Conservation (phyloP, 2,329 filamentous ascomycete genomes). For the Botrytis pseudocinerea region DNA sequence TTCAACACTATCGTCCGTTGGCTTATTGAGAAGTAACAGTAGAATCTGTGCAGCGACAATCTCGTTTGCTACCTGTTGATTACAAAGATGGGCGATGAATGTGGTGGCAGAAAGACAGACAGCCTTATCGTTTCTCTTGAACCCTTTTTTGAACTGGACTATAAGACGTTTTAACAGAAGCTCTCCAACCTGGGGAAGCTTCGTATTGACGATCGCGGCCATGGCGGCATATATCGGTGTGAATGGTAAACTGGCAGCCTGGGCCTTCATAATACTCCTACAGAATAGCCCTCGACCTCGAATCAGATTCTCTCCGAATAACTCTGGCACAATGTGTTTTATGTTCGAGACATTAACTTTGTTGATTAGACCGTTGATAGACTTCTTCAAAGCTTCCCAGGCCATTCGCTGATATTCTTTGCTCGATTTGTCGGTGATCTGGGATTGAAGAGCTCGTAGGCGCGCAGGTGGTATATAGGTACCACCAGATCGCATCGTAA, state of each 20-base stretch:
- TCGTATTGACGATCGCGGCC: conserved; percentile 96
- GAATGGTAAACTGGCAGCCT: conserved; percentile 92
- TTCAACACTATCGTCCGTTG: conserved; percentile 95
- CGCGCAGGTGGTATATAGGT: conserved; percentile 95
- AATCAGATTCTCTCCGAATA: conserved; percentile 92
- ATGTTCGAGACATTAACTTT: conserved; percentile 99
- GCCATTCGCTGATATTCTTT: conserved; percentile 99
- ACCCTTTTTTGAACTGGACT: conserved; percentile 91
- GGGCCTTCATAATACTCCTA: conserved; percentile 96
- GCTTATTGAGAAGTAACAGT: conserved; percentile 87
- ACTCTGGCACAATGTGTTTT: conserved; percentile 93
- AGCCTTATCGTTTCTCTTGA: conserved; percentile 94
- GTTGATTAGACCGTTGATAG: conserved; percentile 97
- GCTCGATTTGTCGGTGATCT: conserved; percentile 93
- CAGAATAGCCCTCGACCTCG: conserved; percentile 91
- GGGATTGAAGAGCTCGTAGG: conserved; percentile 86
- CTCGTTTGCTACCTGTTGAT: conserved; percentile 94
- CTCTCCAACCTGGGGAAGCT: conserved; percentile 92
- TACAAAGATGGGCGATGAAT: conserved; percentile 92
- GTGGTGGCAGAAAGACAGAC: conserved; percentile 92
- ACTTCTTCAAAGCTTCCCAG: conserved; percentile 98
- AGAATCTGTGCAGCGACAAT: conserved; percentile 91
- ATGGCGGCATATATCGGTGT: conserved; percentile 96
- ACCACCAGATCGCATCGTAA: conserved; percentile 90
- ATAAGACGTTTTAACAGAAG: conserved; percentile 82